phyloP scores from a whole-genome alignment of 176 grass and related monocot species.

The Thalia dealbata region DNA sequence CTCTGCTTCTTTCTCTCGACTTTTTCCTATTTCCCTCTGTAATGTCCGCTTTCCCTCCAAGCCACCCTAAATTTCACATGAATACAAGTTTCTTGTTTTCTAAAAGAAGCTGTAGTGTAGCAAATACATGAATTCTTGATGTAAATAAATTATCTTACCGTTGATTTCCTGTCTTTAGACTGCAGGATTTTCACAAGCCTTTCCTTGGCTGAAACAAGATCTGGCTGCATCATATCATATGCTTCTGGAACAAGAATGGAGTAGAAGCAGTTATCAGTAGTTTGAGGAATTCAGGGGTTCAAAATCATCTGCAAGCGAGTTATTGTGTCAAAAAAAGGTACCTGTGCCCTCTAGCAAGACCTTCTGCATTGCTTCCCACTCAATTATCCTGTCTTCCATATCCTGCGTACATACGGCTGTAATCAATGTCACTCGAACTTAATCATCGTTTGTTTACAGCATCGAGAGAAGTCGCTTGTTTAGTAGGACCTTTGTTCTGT shows the following conservation, averaged over 20 bases:
- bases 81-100: no score
- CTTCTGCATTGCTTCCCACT: slow-evolving; percentile 86
- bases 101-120: no score
- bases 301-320: not conserved
- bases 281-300: not conserved
- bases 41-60: no score
- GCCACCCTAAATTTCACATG: no score
- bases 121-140: no score
- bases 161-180: slow-evolving; percentile 62
- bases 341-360: slow-evolving; percentile 81
- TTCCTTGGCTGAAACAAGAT: slow-evolving; percentile 58
- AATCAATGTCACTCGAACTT: slow-evolving; percentile 2
- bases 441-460: no score
- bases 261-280: not conserved
- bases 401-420: slow-evolving; percentile 36
- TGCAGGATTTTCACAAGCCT: slow-evolving; percentile 71
- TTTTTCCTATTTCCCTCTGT: no score
- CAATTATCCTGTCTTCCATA: slow-evolving; percentile 71
- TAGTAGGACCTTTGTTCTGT: slow-evolving; percentile 43
- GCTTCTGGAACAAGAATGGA: slow-evolving; percentile 43
- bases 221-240: slow-evolving; percentile 72
- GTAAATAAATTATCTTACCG: slow-evolving; percentile 32
- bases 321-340: slow-evolving; percentile 18
- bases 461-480: not conserved
- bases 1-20: no score